Base-by-base conservation (phyloP, 805 yeast species). In the Candida quercuum region DNA sequence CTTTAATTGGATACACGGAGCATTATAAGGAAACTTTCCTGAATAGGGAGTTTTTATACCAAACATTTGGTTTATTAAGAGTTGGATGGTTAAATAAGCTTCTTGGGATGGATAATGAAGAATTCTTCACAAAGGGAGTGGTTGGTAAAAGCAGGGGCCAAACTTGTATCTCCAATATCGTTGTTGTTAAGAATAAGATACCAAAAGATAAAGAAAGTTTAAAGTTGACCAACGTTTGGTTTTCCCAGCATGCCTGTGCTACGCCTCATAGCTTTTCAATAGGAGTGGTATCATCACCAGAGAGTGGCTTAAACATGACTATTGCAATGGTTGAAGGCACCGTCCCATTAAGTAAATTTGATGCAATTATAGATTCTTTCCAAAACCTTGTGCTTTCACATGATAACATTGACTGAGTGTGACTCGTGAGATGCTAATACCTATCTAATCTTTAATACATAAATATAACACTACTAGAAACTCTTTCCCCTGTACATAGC, bases 151-250 rank as follows among this genome's bases (percentile, higher is more conserved):
- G 26, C 9, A 41, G 52, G 33, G 28, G 39, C 3, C 48, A 48
- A 4, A 29, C 47, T 5, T 22, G 38, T 19, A 28, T 48, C 31
- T 51, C 56, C 4, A 51, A 51, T 32, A 13, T 51, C 15, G 56
- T 54, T 3, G 17, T 40, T 1, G n/a, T 49, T 2, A 11, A 14
- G 5, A 6, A 9, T 26, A 22, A 8, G 10, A 22, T 11, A 8
- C 10, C 8, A 8, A 11, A 22, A 22, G 18, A 19, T 6, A 22
- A 17, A 12, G 32, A n/a, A 17, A 6, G 16, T 17, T n/a, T 25
- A n/a, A 25, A 25, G 14, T 10, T 7, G 14, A 14, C 6, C 18
- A 17, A 28, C 3, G 34, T 40, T 4, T 7, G 28, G 3, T 48
- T 51, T 27, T 13, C 43, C 1, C 45, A 45, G 28, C 42, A 40